These are phyloP conservation scores for Dothiorella sarmentorum DNA, from an alignment of 2,329 filamentous ascomycete genomes.

Conservation along the genomic window DNA sequence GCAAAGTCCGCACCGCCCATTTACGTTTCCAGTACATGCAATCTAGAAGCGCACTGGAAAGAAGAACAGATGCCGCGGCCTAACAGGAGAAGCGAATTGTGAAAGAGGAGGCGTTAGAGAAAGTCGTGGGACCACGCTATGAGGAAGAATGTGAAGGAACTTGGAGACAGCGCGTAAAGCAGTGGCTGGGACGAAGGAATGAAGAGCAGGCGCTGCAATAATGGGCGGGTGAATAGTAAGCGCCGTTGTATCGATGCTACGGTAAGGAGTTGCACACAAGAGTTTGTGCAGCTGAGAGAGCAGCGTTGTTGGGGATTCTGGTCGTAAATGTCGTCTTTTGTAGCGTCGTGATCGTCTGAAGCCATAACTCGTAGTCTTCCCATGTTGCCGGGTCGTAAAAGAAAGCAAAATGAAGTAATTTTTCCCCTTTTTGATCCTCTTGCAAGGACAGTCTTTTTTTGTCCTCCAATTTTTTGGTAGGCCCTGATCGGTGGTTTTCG, in stretches of 20 bases:
- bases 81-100: background rate
- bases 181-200: background rate
- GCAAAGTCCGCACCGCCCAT: background rate
- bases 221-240: background rate
- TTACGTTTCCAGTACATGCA: background rate
- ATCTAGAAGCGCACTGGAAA: slow-evolving; percentile 1
- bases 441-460: slow-evolving; percentile 2
- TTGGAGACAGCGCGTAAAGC: background rate
- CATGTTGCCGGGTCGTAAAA: background rate
- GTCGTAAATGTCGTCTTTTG: background rate
- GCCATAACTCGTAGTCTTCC: slow-evolving; percentile 6
- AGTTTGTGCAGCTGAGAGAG: background rate
- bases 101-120: background rate
- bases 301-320: background rate
- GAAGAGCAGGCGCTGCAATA: background rate
- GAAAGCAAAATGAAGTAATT: background rate
- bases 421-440: slow-evolving; percentile 10
- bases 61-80: background rate
- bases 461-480: background rate
- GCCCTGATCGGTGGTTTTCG: background rate
- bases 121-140: background rate
- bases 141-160: background rate
- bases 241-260: background rate
- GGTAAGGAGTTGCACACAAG: background rate
- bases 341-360: background rate